A percentile compares a stretch with the other conserved stretches of the same genome.
These are phyloP conservation scores for Postia placenta DNA, from an alignment of 768 basidiomycete genomes.

Conservation along the genomic window DNA sequence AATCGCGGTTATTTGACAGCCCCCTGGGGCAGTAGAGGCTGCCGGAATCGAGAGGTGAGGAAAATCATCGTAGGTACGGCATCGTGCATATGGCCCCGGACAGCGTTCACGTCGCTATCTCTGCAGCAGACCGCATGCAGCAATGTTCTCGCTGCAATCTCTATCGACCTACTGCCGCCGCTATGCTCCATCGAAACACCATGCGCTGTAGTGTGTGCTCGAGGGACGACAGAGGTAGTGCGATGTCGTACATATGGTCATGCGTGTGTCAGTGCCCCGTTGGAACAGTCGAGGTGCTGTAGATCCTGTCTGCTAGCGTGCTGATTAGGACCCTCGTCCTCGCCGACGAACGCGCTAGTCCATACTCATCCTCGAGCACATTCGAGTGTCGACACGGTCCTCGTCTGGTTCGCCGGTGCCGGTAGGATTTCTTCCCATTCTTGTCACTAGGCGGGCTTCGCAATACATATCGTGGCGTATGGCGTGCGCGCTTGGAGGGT, in stretches of 20 bases:
- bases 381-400: slow-evolving; percentile 3
- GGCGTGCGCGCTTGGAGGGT: neutral
- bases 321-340: neutral
- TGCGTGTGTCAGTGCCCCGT: neutral
- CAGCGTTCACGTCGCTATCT: neutral
- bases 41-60: neutral
- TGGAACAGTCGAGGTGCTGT: neutral
- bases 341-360: neutral
- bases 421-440: neutral
- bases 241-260: neutral
- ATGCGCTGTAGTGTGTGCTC: too few species aligned
- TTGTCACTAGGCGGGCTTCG: neutral
- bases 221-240: too few species aligned
- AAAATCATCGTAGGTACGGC: neutral
- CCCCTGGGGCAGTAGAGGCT: too few species aligned
- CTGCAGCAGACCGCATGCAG: neutral
- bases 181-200: neutral
- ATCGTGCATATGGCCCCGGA: neutral
- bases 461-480: slow-evolving; percentile 3
- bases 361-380: slow-evolving; percentile 1
- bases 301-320: neutral
- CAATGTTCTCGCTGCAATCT: neutral
- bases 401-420: neutral
- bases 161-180: neutral
- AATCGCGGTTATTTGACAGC: neutral